Base-by-base conservation (phyloP, 495 filamentous ascomycete species). In the Hypoxylon cercidicola region DNA sequence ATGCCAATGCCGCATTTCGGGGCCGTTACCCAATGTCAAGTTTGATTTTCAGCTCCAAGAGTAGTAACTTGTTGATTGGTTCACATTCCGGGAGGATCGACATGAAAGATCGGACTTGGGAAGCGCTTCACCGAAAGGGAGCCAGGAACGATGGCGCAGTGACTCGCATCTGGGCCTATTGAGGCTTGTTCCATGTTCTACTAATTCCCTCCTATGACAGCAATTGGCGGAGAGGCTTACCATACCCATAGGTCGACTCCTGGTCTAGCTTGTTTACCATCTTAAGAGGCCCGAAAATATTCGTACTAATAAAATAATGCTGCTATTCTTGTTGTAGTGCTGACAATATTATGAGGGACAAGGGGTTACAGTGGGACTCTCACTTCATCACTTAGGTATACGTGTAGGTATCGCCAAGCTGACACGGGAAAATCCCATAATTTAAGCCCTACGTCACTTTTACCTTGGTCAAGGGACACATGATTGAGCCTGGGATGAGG, bases 361-460 rank as follows among this genome's bases (percentile, higher is more conserved):
- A 7, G 30, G 30, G 56, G 56, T 18, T 51, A 12, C 13, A 15
- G 56, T 48, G 56, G 56, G 37, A 16, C 56, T 16, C 1, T 18
- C 44, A 11, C 28, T 40, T 37, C 47, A 28, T 51, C n/a, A n/a
- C 1, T 28, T 23, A n/a, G n/a, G n/a, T n/a, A 44, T 45, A 59
- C 46, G 37, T 50, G 39, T 51, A 35, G 35, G 35, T n/a, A 20
- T 45, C 34, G 58, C 64, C 58, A 59, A 62, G 64, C 51, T 23
- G 48, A 37, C 48, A 54, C 58, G 52, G 30, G 30, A 60, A 66
- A 56, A 57, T 62, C 63, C 57, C 16, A 66, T 52, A 34, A 13
- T 32, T 32, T 11, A 7, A 32, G 8, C 30, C 30, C 30, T 52
- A 66, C 57, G 57, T 61, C 57, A 59, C 41, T 46, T 34, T 34